Conservation (phyloP, 257 asterid species). For the Orobanche coerulescens region DNA sequence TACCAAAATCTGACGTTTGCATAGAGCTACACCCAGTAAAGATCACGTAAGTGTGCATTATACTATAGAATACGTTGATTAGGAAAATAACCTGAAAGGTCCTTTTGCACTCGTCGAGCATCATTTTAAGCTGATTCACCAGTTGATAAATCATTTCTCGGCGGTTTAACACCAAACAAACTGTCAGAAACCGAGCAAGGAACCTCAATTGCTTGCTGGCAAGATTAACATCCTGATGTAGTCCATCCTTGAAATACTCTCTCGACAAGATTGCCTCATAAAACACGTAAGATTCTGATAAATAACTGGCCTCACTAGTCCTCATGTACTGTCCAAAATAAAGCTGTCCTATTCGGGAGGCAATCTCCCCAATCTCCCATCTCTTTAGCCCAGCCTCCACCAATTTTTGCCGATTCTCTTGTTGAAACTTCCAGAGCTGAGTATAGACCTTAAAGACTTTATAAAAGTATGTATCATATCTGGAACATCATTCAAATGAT, state of each 20-base stretch:
- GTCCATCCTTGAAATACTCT: conserved; percentile 90
- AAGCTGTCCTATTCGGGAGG: conserved; percentile 94
- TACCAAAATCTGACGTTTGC: conserved; percentile 5
- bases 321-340: conserved; percentile 98
- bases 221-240: conserved; percentile 77
- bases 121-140: conserved; percentile 81
- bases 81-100: conserved; percentile 64
- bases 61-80: not conserved
- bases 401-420: conserved; percentile 88
- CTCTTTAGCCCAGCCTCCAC: conserved; percentile 92
- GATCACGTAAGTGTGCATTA: not conserved
- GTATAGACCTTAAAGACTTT: conserved; percentile 92
- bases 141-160: conserved; percentile 79
- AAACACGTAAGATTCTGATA: conserved; percentile 81
- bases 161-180: conserved; percentile 79
- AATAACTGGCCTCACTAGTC: conserved; percentile 88
- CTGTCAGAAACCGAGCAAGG: conserved; percentile 83
- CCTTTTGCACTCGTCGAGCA: conserved; percentile 92
- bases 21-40: not conserved
- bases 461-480: conserved; percentile 85
- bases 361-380: conserved; percentile 99
- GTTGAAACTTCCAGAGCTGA: conserved; percentile 91
- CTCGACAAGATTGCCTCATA: conserved; percentile 86
- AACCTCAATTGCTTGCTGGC: conserved; percentile 85
- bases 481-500: conserved; percentile 26